Percentiles rank a stretch among this genome's conserved stretches.
phyloP scores from a whole-genome alignment of 1,284 basidiomycete species.

The Tremellales sp. region DNA sequence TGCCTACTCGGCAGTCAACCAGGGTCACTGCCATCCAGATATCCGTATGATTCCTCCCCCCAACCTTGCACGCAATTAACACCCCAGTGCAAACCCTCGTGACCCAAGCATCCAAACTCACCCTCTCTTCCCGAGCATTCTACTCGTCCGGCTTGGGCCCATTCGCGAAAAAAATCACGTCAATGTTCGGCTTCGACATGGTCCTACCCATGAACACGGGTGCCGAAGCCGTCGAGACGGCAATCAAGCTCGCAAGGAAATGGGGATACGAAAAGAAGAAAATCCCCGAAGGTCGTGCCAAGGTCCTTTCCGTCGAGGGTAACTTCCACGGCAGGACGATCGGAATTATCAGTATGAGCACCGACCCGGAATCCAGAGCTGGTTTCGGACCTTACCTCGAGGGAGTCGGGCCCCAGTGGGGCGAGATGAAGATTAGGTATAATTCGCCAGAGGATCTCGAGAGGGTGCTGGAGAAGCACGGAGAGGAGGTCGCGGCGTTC shows the following conservation, averaged over 20 bases:
- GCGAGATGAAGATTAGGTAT: constrained; percentile 65
- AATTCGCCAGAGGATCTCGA: constrained; percentile 78
- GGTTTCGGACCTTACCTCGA: constrained; percentile 90
- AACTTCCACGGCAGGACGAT: constrained; percentile 97
- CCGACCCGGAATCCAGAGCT: constrained; percentile 81
- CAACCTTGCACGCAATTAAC: neutral
- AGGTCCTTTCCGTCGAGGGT: constrained; percentile 79
- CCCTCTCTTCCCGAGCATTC: constrained; percentile 92
- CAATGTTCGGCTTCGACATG: constrained; percentile 86
- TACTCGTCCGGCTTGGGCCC: constrained; percentile 87
- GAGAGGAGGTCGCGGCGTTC: constrained; percentile 84
- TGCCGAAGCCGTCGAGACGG: constrained; percentile 94
- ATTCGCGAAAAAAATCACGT: constrained; percentile 81
- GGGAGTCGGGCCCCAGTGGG: constrained; percentile 68
- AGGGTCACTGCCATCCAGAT: constrained; percentile 89
- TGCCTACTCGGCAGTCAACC: constrained; percentile 93
- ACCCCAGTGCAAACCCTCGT: constrained; percentile 68
- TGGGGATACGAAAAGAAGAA: constrained; percentile 88
- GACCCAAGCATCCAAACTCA: constrained; percentile 82
- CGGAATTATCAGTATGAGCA: constrained; percentile 89
- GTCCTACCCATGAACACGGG: constrained; percentile 99
- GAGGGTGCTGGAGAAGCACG: constrained; percentile 73
- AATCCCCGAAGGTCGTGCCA: constrained; percentile 75
- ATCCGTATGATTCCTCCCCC: constrained; percentile 31
- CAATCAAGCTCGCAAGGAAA: constrained; percentile 72